Percentiles rank a stretch among this genome's conserved stretches.
These are phyloP conservation scores for Amanita polypyramis DNA, from an alignment of 768 basidiomycete genomes.

Conservation along the genomic window DNA sequence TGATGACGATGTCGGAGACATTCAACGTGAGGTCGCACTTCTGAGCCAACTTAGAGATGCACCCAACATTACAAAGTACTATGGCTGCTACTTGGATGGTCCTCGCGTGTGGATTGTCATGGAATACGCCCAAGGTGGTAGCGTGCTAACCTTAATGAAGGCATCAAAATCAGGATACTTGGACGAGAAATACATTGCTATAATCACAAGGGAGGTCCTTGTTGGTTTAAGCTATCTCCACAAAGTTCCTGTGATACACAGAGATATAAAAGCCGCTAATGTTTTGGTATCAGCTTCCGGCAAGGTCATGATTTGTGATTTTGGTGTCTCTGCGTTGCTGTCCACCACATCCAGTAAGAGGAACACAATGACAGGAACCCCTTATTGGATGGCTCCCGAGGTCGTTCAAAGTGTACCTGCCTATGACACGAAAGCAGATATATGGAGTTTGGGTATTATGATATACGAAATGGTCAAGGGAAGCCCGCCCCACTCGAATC, in stretches of 20 bases:
- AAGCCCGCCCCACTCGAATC: constrained; percentile 85
- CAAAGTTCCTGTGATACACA: constrained; percentile 89
- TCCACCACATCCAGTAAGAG: constrained; percentile 80
- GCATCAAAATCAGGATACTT: constrained; percentile 62
- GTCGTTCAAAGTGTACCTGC: constrained; percentile 82
- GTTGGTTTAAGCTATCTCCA: constrained; percentile 84
- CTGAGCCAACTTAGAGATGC: constrained; percentile 84
- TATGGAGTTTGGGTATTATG: constrained; percentile 96
- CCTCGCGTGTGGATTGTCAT: constrained; percentile 98
- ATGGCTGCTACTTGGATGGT: constrained; percentile 91
- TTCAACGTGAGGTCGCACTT: constrained; percentile 92
- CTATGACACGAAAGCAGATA: constrained; percentile 96
- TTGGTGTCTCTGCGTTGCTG: constrained; percentile 93
- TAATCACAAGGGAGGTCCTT: constrained; percentile 87
- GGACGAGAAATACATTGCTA: constrained; percentile 82
- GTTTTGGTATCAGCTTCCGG: constrained; percentile 82
- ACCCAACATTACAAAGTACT: constrained; percentile 90
- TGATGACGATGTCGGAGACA: constrained; percentile 94
- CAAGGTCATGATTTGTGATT: constrained; percentile 94
- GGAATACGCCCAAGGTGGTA: constrained; percentile 95
- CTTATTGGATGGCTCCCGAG: constrained; percentile 99
- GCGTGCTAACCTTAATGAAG: constrained; percentile 89
- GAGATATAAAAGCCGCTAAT: constrained; percentile 98
- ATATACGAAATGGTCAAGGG: constrained; percentile 96
- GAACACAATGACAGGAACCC: constrained; percentile 93